Conservation (phyloP, 78 protist species). For the Dictyostelium purpureum region DNA sequence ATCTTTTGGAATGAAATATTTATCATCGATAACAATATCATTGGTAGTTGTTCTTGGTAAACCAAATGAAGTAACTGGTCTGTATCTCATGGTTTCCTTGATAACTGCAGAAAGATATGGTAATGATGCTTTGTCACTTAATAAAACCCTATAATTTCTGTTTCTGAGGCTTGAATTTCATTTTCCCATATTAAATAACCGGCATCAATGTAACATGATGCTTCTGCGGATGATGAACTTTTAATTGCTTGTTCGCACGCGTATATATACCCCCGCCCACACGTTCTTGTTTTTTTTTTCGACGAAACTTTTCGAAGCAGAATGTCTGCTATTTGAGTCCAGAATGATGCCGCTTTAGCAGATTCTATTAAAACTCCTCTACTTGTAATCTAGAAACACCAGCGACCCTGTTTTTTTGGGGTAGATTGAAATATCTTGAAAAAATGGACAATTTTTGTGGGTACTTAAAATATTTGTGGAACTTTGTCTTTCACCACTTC, state of each 20-base stretch:
- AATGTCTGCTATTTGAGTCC: too few relatives aligned
- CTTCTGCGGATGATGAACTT: slow-evolving; percentile 67
- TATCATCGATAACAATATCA: neutral
- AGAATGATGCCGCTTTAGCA: too few relatives aligned
- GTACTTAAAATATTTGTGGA: too few relatives aligned
- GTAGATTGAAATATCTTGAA: too few relatives aligned
- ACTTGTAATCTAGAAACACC: too few relatives aligned
- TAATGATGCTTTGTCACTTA: neutral
- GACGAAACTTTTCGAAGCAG: too few relatives aligned
- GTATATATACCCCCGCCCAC: too few relatives aligned
- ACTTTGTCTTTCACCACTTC: too few relatives aligned
- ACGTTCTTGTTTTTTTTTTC: too few relatives aligned
- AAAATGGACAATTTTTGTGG: too few relatives aligned
- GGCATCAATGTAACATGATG: slow-evolving; percentile 75
- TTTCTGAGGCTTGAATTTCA: slow-evolving; percentile 25
- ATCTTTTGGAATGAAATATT: slow-evolving; percentile 10
- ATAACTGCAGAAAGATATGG: neutral
- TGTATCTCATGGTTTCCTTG: neutral
- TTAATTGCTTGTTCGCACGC: slow-evolving; percentile 78
- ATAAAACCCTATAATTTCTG: slow-evolving; percentile 26
- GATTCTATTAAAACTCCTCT: too few relatives aligned
- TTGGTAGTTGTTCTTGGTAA: neutral
- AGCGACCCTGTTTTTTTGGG: too few relatives aligned
- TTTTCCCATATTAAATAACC: slow-evolving; percentile 78
- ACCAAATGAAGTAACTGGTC: neutral